Evolutionary conservation across 176 grass and related monocot species (phyloP), one percentile per base, ranked within the genome.

Genomic region (Alopecurus myosuroides): DNA sequence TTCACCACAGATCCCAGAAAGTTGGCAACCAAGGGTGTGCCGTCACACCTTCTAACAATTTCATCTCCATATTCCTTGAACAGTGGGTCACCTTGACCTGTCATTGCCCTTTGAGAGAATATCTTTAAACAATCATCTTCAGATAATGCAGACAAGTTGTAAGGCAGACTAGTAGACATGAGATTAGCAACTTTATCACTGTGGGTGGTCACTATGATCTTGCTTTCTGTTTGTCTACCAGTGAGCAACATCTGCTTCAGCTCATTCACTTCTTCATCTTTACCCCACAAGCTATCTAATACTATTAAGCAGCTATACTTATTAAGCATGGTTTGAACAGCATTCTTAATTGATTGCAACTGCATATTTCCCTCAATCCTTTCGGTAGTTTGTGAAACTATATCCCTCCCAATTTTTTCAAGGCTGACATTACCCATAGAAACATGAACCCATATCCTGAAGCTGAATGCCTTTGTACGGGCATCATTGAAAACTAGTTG

Each of bases 201-300:
- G 37, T 87, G 82, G 5, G 90, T 92, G 40, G 90, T 92, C 36
- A 92, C 86, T 88, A 92, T 76, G 19, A 92, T 73, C 68, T 88
- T 92, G 61, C 63, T 88, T 73, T 70, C 25, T 57, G 69, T 74
- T 25, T 84, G 70, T 77, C 55, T 82, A 67, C 82, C 82, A 7
- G 87, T 85, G 9, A 82, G 69, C 74, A 88, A 73, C 72, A 84
- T 81, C 48, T 82, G 71, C 37, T 85, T 88, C 68, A 82, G 66
- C 45, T 89, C 82, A 80, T 85, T 82, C 65, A 88, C 76, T 56
- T 56, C 53, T 49, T 82, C 87, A 84, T 89, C 86, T 65, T 88
- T 84, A 14, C 81, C 81, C 74, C 86, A 88, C 73, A 88, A 77
- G 81, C 65, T 83, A 61, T 88, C 81, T 77, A 85, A 33, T 36